phyloP scores from a whole-genome alignment of 31 red algal genomes.

The Asparagopsis taxiformis region DNA sequence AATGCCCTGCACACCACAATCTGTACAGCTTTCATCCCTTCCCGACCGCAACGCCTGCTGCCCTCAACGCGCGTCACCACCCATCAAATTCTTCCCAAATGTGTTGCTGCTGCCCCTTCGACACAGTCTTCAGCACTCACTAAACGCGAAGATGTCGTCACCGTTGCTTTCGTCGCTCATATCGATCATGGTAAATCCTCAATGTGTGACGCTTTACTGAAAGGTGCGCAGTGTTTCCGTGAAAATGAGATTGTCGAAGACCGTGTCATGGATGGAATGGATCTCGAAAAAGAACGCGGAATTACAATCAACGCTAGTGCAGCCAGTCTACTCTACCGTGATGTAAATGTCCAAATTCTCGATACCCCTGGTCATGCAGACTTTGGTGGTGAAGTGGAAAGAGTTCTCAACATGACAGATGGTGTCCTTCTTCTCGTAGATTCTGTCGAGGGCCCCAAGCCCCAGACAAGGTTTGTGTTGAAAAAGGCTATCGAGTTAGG shows the following conservation, averaged over 20 bases:
- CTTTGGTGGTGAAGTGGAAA: conserved; percentile 92
- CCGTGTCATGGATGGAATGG: conserved; percentile 89
- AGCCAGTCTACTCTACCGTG: conserved; percentile 72
- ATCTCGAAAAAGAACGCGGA: conserved; percentile 91
- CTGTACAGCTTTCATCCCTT: no score
- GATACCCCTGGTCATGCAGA: conserved; percentile 97
- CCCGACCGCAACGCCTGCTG: no score
- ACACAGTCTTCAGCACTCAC: conserved; percentile 4
- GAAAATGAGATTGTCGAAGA: conserved; percentile 89
- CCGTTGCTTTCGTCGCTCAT: conserved; percentile 93
- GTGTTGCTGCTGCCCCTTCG: not conserved
- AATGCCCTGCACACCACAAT: no score
- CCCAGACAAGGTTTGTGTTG: conserved; percentile 92
- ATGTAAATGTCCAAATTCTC: conserved; percentile 72
- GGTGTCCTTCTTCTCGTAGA: conserved; percentile 89
- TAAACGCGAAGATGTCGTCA: conserved; percentile 59
- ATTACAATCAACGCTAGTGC: conserved; percentile 92
- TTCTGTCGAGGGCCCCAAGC: conserved; percentile 88
- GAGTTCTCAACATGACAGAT: conserved; percentile 91
- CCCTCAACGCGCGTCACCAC: no score
- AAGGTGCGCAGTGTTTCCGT: conserved; percentile 79
- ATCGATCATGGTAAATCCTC: conserved; percentile 97
- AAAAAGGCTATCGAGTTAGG: conserved; percentile 85
- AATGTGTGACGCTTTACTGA: conserved; percentile 91
- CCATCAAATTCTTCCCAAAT: no score